Conservation (phyloP, 2,329 filamentous ascomycete genomes). For the Fragosphaeria purpurea region DNA sequence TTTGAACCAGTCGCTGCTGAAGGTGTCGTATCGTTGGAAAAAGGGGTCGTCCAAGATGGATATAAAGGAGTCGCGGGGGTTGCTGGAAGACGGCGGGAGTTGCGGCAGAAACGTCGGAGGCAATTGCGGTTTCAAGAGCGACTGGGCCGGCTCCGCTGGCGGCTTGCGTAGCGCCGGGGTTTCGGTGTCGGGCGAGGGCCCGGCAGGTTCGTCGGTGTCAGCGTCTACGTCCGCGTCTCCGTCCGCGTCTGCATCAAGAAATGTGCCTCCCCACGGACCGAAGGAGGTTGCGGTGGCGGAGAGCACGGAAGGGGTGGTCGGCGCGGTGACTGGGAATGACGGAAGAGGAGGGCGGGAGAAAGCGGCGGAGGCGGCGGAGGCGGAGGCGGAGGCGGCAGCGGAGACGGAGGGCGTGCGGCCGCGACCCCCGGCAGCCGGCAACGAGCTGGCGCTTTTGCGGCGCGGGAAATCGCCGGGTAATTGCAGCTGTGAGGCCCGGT, state of each 20-base stretch:
- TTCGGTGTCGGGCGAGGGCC: background rate
- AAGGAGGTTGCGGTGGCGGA: background rate
- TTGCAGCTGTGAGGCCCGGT: slow-evolving; percentile 1
- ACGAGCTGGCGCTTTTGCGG: slow-evolving; percentile 8
- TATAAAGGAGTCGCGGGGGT: slow-evolving; percentile 36
- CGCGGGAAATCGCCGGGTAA: slow-evolving; percentile 3
- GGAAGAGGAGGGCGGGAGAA: background rate
- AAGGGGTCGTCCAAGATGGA: slow-evolving; percentile 48
- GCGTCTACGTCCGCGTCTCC: background rate
- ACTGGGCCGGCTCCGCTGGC: background rate
- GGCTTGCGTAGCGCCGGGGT: background rate
- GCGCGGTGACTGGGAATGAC: background rate
- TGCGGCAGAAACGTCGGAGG: slow-evolving; percentile 4
- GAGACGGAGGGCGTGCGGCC: background rate
- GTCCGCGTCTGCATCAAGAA: slow-evolving; percentile 10
- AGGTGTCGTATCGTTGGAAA: slow-evolving; percentile 36
- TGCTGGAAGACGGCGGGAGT: slow-evolving; percentile 12
- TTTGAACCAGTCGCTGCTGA: slow-evolving; percentile 20
- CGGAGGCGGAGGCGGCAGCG: background rate
- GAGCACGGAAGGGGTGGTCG: slow-evolving; percentile 5
- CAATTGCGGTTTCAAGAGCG: background rate
- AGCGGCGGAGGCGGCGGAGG: background rate
- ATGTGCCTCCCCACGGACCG: slow-evolving; percentile 11
- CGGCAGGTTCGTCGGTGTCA: slow-evolving; percentile 2
- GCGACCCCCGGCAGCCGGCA: slow-evolving; percentile 1